phyloP scores from a whole-genome alignment of 2,329 filamentous ascomycete genomes.

The Ophiostoma novo-ulmi region DNA sequence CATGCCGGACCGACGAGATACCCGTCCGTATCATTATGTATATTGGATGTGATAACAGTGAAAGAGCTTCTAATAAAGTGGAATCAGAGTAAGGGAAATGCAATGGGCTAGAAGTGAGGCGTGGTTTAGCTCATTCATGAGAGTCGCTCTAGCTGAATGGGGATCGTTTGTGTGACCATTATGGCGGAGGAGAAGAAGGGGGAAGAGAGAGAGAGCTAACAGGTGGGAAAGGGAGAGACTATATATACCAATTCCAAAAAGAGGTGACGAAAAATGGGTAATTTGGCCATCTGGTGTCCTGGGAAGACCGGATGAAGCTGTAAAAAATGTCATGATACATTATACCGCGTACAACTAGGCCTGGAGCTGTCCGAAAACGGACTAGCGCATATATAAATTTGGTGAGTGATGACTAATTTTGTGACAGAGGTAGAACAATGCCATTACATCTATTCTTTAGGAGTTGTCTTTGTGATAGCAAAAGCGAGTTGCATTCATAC shows the following conservation, averaged over 20 bases:
- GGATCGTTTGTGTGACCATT: background rate
- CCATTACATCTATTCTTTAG: background rate
- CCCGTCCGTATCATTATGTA: background rate
- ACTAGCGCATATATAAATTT: background rate
- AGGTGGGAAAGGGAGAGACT: background rate
- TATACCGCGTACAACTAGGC: constrained; percentile 18
- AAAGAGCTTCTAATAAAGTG: too few species aligned
- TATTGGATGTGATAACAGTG: too few species aligned
- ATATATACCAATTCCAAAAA: background rate
- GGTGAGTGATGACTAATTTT: background rate
- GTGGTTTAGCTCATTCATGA: background rate
- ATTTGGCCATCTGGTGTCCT: background rate
- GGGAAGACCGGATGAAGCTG: constrained; percentile 10
- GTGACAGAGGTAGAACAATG: background rate
- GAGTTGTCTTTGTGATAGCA: background rate
- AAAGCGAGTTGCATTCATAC: background rate
- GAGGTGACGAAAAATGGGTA: background rate
- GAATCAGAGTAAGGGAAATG: too few species aligned
- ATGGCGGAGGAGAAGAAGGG: background rate
- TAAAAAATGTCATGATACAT: constrained; percentile 19
- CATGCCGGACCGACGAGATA: background rate
- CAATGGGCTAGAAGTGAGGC: background rate
- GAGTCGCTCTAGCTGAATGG: background rate
- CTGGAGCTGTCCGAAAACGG: background rate
- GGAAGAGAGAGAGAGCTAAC: background rate